phyloP scores from a whole-genome alignment of 495 filamentous ascomycete genomes.

The Geopyxis carbonaria region DNA sequence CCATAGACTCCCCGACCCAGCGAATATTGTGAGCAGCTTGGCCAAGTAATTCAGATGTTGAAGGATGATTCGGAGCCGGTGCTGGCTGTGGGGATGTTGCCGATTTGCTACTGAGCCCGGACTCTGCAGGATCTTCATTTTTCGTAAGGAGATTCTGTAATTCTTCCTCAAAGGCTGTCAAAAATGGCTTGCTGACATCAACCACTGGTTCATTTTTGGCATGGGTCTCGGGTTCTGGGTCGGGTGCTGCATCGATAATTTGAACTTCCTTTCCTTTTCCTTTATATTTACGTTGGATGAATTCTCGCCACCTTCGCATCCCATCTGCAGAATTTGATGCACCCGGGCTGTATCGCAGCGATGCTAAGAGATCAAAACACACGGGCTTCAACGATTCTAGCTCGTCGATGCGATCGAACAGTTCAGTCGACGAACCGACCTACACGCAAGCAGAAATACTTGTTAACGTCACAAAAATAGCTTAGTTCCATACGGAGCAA shows the following conservation, averaged over 20 bases:
- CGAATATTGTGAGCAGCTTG: constrained; percentile 16
- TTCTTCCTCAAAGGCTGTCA: constrained; percentile 38
- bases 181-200: constrained; percentile 26
- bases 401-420: constrained; percentile 19
- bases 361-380: constrained; percentile 19
- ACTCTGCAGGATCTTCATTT: constrained; percentile 3
- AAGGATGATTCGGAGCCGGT: neutral
- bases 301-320: constrained; percentile 9
- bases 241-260: constrained; percentile 3
- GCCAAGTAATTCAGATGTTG: constrained; percentile 4
- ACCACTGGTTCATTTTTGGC: constrained; percentile 10
- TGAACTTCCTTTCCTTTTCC: constrained; percentile 16
- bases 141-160: constrained; percentile 31
- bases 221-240: constrained; percentile 6
- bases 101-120: constrained; percentile 6
- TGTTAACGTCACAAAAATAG: constrained; percentile 7
- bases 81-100: constrained; percentile 9
- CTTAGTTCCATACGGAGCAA: constrained; percentile 3
- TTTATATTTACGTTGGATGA: constrained; percentile 5
- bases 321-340: constrained; percentile 13
- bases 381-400: constrained; percentile 18
- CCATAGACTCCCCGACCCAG: constrained; percentile 13
- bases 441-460: constrained; percentile 10
- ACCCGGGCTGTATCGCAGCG: constrained; percentile 7
- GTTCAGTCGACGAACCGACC: constrained; percentile 22